Evolutionary conservation across 192 early-diverging fungal genomes (phyloP), one percentile per base, ranked within the genome.

Genomic region (Borealophlyctis nickersoniae): DNA sequence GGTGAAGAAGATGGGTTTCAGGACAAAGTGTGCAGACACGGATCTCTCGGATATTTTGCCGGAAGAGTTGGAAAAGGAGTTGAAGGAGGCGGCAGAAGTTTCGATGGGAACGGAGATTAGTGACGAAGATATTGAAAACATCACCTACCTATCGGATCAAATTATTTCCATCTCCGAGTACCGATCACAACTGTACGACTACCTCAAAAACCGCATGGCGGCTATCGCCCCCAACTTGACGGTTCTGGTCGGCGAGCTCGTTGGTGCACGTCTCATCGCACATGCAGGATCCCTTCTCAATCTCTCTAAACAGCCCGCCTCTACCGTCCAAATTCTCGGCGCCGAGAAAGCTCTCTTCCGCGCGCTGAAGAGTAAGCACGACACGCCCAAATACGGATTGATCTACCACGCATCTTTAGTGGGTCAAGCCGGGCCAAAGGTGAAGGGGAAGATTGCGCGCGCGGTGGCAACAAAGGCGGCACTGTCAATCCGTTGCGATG

Each of bases 291-390:
- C 91, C n/a, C 83, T 98, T 52, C 89, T 91, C 53, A 98, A 94
- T 81, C 87, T 98, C 36, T 86, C 92, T 71, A 98, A 98, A 81
- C 93, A 94, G 68, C 94, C 96, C 51, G 93, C 94, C 39, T 95
- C 92, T 23, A 98, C 96, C 23, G 88, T 98, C 32, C 95, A 98
- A 81, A 98, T 98, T 72, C 81, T 98, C 29, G 95, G 95, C 63
- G 95, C 95, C 56, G 95, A 98, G 71, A 98, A 98, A 86, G 95
- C 95, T 45, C 87, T 98, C 50, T 98, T 98, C 91, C 87, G 96
- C 54, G 95, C 95, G 23, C 82, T 98, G 67, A 98, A 98, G 85
- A 90, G 92, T 60, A 91, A 91, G 66, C 91, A 93, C 66, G 93
- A 96, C 73, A 98, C 95, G 1, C 95, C 93, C 69, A 98, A 98